Evolutionary conservation across 2,329 filamentous ascomycete species (phyloP).

Genomic region (Aspergillus alliaceus): DNA sequence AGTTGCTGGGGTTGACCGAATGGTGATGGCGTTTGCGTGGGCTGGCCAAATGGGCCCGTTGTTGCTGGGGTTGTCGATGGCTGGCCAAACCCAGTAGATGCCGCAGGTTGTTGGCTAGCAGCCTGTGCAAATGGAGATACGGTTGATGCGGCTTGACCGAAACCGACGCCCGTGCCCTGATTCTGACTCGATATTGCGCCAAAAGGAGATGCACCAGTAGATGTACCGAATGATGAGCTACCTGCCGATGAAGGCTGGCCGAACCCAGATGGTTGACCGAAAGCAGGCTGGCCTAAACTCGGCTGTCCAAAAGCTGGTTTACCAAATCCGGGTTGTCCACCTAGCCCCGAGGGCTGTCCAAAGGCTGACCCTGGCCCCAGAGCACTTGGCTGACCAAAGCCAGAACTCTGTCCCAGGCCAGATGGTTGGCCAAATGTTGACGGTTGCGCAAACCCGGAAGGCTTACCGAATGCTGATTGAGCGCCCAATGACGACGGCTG

Average conservation of each 20-base stretch:
- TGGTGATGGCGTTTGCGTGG: conserved; percentile 23
- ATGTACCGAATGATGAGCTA: conserved; percentile 37
- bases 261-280: conserved; percentile 36
- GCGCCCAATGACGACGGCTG: conserved; percentile 28
- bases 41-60: conserved; percentile 36
- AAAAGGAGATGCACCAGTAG: conserved; percentile 42
- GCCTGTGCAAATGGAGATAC: conserved; percentile 37
- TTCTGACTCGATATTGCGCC: conserved; percentile 37
- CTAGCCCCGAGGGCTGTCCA: conserved; percentile 37
- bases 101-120: conserved; percentile 27
- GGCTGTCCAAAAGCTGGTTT: conserved; percentile 47
- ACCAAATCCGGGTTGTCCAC: conserved; percentile 26
- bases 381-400: conserved; percentile 25
- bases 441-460: conserved; percentile 30
- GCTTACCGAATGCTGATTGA: conserved; percentile 19
- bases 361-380: conserved; percentile 38
- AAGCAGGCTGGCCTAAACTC: conserved; percentile 27
- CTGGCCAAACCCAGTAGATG: conserved; percentile 32
- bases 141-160: conserved; percentile 17
- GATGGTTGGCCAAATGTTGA: conserved; percentile 21
- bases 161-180: conserved; percentile 28
- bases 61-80: conserved; percentile 17
- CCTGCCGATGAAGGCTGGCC: conserved; percentile 26
- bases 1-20: conserved; percentile 29
- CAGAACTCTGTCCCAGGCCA: conserved; percentile 18